These are phyloP conservation scores for Plasmodium relictum DNA, from an alignment of 169 alveolate species.

Conservation along the genomic window DNA sequence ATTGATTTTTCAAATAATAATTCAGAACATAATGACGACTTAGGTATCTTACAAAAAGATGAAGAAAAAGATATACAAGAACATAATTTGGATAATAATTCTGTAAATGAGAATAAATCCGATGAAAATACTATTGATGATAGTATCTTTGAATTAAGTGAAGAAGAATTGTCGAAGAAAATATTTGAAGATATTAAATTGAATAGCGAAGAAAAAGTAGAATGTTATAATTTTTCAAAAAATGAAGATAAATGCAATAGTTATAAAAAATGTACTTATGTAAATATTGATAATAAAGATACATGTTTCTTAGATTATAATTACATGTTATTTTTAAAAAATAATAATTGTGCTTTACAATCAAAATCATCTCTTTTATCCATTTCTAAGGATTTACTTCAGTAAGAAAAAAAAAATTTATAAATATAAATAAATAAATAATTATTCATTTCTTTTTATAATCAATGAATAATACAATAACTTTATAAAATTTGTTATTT, in stretches of 20 bases:
- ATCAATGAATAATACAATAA: neutral
- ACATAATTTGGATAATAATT: slow-evolving; percentile 4
- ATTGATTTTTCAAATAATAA: neutral
- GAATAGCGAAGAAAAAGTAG: slow-evolving; percentile 56
- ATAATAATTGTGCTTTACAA: slow-evolving; percentile 42
- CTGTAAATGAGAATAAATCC: neutral
- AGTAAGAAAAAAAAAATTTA: slow-evolving; percentile 12
- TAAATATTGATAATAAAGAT: slow-evolving; percentile 52
- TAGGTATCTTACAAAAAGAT: slow-evolving; percentile 21
- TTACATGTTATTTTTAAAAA: slow-evolving; percentile 49
- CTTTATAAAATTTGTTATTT: neutral
- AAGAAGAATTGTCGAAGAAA: slow-evolving; percentile 56
- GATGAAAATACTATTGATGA: neutral
- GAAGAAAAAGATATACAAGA: slow-evolving; percentile 14
- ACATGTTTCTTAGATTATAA: slow-evolving; percentile 50
- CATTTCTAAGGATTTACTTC: slow-evolving; percentile 36
- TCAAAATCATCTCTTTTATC: slow-evolving; percentile 49
- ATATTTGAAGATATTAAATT: slow-evolving; percentile 39
- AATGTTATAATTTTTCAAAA: slow-evolving; percentile 36
- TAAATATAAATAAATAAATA: neutral
- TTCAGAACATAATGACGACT: too few species aligned
- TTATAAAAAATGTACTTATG: slow-evolving; percentile 46
- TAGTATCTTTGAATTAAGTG: slow-evolving; percentile 30
- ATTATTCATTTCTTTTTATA: neutral
- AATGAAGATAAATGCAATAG: slow-evolving; percentile 54